phyloP scores from a whole-genome alignment of 352 stramenopile genomes.

The Phytophthora tentaculata region DNA sequence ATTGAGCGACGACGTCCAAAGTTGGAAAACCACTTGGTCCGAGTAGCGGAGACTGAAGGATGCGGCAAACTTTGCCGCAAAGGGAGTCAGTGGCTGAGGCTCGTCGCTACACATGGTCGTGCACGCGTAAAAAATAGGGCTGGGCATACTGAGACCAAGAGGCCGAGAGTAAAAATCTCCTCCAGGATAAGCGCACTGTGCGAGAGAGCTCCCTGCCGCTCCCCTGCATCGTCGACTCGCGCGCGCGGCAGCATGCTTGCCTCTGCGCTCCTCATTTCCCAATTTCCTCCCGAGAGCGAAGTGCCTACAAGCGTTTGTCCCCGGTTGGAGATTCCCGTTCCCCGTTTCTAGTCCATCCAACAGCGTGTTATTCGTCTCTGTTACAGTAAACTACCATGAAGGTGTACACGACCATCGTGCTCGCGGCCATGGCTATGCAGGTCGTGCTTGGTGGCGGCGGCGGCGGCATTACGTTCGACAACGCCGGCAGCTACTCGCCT shows the following conservation, averaged over 20 bases:
- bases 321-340: slow-evolving; percentile 33
- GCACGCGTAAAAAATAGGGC: slow-evolving; percentile 23
- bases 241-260: background rate
- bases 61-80: background rate
- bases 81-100: slow-evolving; percentile 24
- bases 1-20: slow-evolving; percentile 17
- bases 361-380: slow-evolving; percentile 28
- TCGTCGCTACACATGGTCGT: slow-evolving; percentile 32
- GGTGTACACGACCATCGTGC: slow-evolving; percentile 43
- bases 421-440: slow-evolving; percentile 45
- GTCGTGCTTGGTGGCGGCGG: slow-evolving; percentile 40
- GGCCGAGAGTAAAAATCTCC: slow-evolving; percentile 3
- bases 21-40: slow-evolving; percentile 2
- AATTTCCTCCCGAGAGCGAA: slow-evolving; percentile 40
- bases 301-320: slow-evolving; percentile 17
- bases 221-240: slow-evolving; percentile 30
- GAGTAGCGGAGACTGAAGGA: slow-evolving; percentile 19
- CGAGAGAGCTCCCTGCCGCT: slow-evolving; percentile 28
- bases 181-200: slow-evolving; percentile 28
- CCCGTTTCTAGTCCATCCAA: slow-evolving; percentile 21
- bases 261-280: slow-evolving; percentile 29
- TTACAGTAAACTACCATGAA: slow-evolving; percentile 39
- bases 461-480: slow-evolving; percentile 38
- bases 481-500: slow-evolving; percentile 21
- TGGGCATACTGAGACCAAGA: slow-evolving; percentile 25